Conservation (phyloP, 306 rosid species). For the Amphicarpaea edgeworthii region DNA sequence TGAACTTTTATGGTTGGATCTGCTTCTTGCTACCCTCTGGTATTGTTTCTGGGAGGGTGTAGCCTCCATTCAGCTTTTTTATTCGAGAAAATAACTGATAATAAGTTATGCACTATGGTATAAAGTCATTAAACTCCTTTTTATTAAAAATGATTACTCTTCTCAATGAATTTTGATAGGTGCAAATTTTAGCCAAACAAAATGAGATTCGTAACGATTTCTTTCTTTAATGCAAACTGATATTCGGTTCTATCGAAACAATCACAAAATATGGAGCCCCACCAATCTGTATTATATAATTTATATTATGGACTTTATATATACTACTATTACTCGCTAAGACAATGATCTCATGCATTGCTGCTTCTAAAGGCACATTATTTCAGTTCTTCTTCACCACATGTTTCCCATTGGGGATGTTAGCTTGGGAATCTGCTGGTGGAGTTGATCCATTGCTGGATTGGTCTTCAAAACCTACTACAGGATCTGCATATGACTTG, state of each 20-base stretch:
- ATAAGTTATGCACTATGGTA: no score
- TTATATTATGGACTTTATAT: background rate
- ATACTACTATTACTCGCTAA: background rate
- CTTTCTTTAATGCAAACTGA: background rate
- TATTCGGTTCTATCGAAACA: background rate
- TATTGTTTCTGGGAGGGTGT: background rate
- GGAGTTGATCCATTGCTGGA: slow-evolving; percentile 54
- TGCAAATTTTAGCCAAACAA: background rate
- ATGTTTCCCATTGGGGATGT: slow-evolving; percentile 52
- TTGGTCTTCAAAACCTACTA: slow-evolving; percentile 53
- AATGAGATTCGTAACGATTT: background rate
- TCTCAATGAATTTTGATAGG: background rate
- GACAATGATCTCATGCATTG: slow-evolving; percentile 20
- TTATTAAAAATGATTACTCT: background rate
- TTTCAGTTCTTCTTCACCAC: slow-evolving; percentile 42
- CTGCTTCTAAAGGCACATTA: slow-evolving; percentile 21
- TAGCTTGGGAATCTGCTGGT: slow-evolving; percentile 40
- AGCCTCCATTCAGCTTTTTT: background rate
- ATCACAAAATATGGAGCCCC: background rate
- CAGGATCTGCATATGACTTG: slow-evolving; percentile 44
- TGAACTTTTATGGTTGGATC: no score
- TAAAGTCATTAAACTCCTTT: no score
- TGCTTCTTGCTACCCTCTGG: no score
- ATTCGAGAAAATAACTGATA: no score
- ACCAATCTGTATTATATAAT: background rate